Conservation (phyloP, 2,329 filamentous ascomycete species). For the Monilinia laxa region DNA sequence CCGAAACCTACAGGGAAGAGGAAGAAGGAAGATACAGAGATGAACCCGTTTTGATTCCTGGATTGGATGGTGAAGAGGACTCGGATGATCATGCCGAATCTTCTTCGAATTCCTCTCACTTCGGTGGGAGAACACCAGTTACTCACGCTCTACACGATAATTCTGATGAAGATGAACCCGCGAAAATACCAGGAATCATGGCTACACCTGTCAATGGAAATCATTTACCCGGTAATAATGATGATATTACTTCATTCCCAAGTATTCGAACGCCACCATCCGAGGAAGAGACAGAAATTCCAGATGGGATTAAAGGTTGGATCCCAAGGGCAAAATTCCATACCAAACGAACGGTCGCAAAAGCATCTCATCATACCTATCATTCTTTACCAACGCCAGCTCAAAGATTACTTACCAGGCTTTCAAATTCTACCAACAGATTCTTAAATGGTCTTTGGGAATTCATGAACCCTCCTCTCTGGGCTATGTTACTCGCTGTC, state of each 20-base stretch:
- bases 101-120: conserved; percentile 37
- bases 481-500: conserved; percentile 93
- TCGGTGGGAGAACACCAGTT: conserved; percentile 40
- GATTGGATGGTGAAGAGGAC: conserved; percentile 43
- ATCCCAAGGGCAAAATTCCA: conserved; percentile 43
- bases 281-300: conserved; percentile 38
- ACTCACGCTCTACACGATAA: conserved; percentile 37
- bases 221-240: conserved; percentile 21
- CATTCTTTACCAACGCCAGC: conserved; percentile 51
- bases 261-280: conserved; percentile 46
- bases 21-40: conserved; percentile 58
- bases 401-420: conserved; percentile 50
- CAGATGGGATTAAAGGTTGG: conserved; percentile 46
- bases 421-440: conserved; percentile 45
- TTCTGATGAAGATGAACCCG: conserved; percentile 47
- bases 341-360: conserved; percentile 33
- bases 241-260: conserved; percentile 63
- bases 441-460: conserved; percentile 74
- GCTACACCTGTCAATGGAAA: conserved; percentile 34
- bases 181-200: conserved; percentile 34
- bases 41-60: conserved; percentile 50
- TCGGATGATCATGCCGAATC: conserved; percentile 27
- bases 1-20: conserved; percentile 66
- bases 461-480: conserved; percentile 98
- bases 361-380: conserved; percentile 41